Base-by-base conservation (phyloP, 495 filamentous ascomycete genomes). In the Penicillium tannophilum region DNA sequence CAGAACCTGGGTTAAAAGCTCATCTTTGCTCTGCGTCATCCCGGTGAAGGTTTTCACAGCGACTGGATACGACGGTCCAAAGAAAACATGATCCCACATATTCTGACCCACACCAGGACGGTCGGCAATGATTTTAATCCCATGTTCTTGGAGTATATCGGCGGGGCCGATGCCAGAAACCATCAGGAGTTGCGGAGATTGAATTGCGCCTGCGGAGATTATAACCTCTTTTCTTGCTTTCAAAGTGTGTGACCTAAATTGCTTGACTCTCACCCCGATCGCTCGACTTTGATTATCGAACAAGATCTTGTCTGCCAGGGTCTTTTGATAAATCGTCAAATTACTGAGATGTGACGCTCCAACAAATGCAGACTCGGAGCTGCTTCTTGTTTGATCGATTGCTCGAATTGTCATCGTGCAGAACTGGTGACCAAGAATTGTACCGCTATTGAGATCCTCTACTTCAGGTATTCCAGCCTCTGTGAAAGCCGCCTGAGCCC, bases 21-120 rank as follows among this genome's bases (percentile, higher is more conserved):
- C 19, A 6, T 28, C 28, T 11, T 59, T 16, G 52, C 59, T 58
- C 9, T 62, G 67, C 11, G 61, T 54, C 33, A 76, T 11, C 39
- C 57, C 44, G 17, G 70, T 68, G 35, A 65, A 66, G 3, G 78
- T 73, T 16, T 67, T 59, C n/a, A 80, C 58, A 11, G 74, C 69
- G 33, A 83, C 75, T 4, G 71, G 70, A 50, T 64, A 65, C 1
- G 55, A 54, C 4, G 58, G 49, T 7, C 65, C 68, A 24, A 70
- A 70, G 54, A 71, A 65, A 28, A 72, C 42, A 35, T 82, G 78
- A 50, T 81, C 76, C 59, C 65, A 62, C 74, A 82, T 66, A 35
- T 74, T 73, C 63, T 82, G 76, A 7, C 81, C 81, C 8, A 84
- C 82, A 42, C 82, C 77, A 0, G 77, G 72, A 8, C 60, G 62